Percentiles rank a stretch among this genome's conserved stretches.
phyloP scores from a whole-genome alignment of 2,329 filamentous ascomycete genomes.

The Acarospora socialis region DNA sequence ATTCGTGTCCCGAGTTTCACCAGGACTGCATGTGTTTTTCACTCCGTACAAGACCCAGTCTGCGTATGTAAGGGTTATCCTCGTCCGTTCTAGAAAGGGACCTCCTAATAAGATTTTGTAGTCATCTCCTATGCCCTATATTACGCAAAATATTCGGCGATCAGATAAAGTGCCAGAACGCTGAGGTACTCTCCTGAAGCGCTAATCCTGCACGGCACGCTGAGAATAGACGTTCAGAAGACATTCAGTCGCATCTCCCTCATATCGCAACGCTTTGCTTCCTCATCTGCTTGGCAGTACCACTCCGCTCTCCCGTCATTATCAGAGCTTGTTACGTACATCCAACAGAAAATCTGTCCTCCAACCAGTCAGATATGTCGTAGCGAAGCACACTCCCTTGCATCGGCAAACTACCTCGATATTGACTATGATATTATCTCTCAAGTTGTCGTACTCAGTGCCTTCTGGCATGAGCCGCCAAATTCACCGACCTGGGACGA shows the following conservation, averaged over 20 bases:
- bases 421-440: slow-evolving; percentile 61
- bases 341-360: slow-evolving; percentile 39
- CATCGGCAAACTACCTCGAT: slow-evolving; percentile 52
- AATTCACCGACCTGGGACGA: slow-evolving; percentile 32
- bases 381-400: slow-evolving; percentile 31
- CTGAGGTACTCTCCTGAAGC: slow-evolving; percentile 26
- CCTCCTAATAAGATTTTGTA: slow-evolving; percentile 15
- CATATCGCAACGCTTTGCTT: slow-evolving; percentile 44
- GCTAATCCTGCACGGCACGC: not conserved
- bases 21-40: slow-evolving; percentile 71
- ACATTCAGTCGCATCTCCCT: slow-evolving; percentile 49
- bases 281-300: slow-evolving; percentile 53
- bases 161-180: slow-evolving; percentile 39
- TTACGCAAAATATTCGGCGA: slow-evolving; percentile 44
- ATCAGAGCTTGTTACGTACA: slow-evolving; percentile 38
- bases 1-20: slow-evolving; percentile 58
- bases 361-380: slow-evolving; percentile 35
- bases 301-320: slow-evolving; percentile 50
- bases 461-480: slow-evolving; percentile 39
- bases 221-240: slow-evolving; percentile 27
- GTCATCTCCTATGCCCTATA: slow-evolving; percentile 41
- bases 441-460: slow-evolving; percentile 49
- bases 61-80: slow-evolving; percentile 19
- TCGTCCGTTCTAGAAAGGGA: not conserved
- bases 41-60: slow-evolving; percentile 38